Evolutionary conservation across 164 flowering plant genomes (phyloP).

Genomic region (Vitis amurensis): DNA sequence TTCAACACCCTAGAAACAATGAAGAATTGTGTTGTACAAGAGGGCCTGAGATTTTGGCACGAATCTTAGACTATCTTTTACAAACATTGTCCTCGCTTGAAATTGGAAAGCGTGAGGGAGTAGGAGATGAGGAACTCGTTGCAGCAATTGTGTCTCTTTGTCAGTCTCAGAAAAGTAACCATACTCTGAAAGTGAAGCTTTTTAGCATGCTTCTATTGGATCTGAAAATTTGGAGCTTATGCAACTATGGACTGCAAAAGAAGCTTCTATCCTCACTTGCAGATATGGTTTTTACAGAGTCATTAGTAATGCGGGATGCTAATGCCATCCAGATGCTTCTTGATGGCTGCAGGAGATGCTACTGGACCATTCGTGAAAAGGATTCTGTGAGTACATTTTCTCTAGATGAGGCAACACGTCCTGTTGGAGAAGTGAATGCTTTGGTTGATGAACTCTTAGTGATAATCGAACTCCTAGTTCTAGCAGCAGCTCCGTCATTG

Average conservation of each 20-base stretch:
- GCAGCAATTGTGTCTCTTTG: conserved; percentile 87
- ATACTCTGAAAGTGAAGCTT: conserved; percentile 85
- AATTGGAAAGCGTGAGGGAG: conserved; percentile 56
- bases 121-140: conserved; percentile 93
- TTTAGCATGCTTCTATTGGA: conserved; percentile 83
- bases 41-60: conserved; percentile 89
- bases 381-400: conserved; percentile 82
- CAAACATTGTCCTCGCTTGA: conserved; percentile 71
- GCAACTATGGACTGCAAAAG: conserved; percentile 95
- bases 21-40: conserved; percentile 77
- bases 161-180: conserved; percentile 81
- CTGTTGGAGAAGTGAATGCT: conserved; percentile 95
- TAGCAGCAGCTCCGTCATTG: conserved; percentile 78
- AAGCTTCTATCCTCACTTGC: conserved; percentile 96
- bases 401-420: conserved; percentile 53
- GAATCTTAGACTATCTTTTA: conserved; percentile 73
- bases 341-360: conserved; percentile 97
- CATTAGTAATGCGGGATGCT: conserved; percentile 90
- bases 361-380: conserved; percentile 82
- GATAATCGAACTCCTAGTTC: conserved; percentile 79
- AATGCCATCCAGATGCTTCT: conserved; percentile 98
- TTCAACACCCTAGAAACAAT: conserved; percentile 84
- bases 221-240: conserved; percentile 91
- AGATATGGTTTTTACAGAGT: conserved; percentile 98
- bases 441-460: conserved; percentile 96